These are phyloP conservation scores for Taphrina deformans DNA, from an alignment of 1,139 yeast genomes.

Conservation along the genomic window DNA sequence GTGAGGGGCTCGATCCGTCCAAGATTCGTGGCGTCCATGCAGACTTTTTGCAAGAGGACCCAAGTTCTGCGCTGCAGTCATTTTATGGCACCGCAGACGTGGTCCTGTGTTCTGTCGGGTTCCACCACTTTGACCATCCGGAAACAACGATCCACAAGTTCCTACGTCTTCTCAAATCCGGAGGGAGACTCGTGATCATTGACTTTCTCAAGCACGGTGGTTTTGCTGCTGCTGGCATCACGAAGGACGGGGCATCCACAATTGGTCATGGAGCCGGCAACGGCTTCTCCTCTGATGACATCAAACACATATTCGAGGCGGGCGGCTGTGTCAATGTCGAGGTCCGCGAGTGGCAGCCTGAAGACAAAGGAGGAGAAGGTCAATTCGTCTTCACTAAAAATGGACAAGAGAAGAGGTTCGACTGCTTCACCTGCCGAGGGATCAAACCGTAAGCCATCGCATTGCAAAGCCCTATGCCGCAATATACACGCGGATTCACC, in stretches of 20 bases:
- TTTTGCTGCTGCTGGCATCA: not conserved
- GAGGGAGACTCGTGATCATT: conserved; percentile 25
- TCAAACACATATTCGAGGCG: not conserved
- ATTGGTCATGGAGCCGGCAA: conserved; percentile 18
- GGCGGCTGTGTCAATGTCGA: conserved; percentile 22
- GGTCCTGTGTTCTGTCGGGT: conserved; percentile 9
- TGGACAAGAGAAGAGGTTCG: not conserved
- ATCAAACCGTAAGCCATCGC: not conserved
- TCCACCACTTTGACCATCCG: conserved; percentile 25
- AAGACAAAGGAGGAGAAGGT: conserved; percentile 2
- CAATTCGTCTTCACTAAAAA: conserved; percentile 1
- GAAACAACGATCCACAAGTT: conserved; percentile 1
- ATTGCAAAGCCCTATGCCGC: no score
- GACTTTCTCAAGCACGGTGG: conserved; percentile 16
- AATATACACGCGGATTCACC: no score
- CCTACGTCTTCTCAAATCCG: not conserved
- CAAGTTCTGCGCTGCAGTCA: not conserved
- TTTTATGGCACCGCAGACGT: conserved; percentile 3
- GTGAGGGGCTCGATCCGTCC: not conserved
- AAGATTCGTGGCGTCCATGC: not conserved
- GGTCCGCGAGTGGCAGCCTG: conserved; percentile 9
- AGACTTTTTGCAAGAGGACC: not conserved
- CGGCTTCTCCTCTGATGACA: conserved; percentile 1
- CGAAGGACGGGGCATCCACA: not conserved
- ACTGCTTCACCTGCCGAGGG: conserved; percentile 22